Base-by-base conservation (phyloP, 495 filamentous ascomycete species). In the Trypethelium eluteriae region DNA sequence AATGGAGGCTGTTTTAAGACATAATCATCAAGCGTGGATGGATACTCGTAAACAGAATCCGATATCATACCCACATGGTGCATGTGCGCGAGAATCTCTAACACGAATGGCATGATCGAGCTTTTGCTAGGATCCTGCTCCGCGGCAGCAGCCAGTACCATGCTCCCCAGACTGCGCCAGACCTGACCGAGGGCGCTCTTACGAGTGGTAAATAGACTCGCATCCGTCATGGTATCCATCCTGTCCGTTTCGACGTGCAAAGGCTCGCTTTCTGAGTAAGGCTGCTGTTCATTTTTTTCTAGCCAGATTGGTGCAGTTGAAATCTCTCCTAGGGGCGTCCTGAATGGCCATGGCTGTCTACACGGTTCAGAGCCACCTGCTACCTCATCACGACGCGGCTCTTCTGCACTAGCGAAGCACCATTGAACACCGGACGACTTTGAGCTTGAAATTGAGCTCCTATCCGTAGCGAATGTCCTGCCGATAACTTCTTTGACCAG, bases 1-100 rank as follows among this genome's bases (percentile, higher is more conserved):
- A 78, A 82, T 3, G 86, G 86, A 2, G 86, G 86, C 53, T 85
- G 75, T 66, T 79, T 80, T 38, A 82, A 76, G 3, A 75, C 73
- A 44, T 69, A 71, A 18, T 76, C 70, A 67, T 81, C 77, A 4
- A 66, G 56, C 49, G 62, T 35, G 0, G 74, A 71, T 16, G 57
- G 64, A 70, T 80, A 81, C 67, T 78, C 79, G 69, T 88, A 89
- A 1, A 88, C 78, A n/a, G 79, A 77, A 36, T 82, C 77, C n/a
- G 86, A 82, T 10, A 88, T 78, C 63, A 81, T 72, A 38, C 78
- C 84, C 10, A 79, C 74, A 69, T 85, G 84, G 69, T 89, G 86
- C 49, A 89, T 67, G 62, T 82, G 79, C 32, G 84, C 86, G 66
- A 89, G 81, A 18, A 84, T 79, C 36, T 80, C 81, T 65, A 83